Conservation (phyloP, 306 rosid species). For the Glycine tomentella region DNA sequence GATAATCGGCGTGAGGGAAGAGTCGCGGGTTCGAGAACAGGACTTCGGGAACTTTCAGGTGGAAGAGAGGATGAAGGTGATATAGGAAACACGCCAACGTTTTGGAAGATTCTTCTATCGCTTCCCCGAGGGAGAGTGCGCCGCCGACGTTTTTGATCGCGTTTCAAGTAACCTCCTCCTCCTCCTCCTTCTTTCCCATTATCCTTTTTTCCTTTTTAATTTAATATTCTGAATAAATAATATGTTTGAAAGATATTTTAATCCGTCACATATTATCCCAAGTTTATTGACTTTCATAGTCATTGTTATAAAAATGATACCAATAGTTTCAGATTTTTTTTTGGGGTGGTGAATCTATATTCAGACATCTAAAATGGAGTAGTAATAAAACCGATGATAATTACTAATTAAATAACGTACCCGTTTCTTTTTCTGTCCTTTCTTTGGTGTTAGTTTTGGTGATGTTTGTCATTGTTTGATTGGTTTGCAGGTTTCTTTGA, state of each 20-base stretch:
- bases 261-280: too few relatives aligned
- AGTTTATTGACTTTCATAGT: too few relatives aligned
- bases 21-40: conserved; percentile 88
- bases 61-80: conserved; percentile 73
- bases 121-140: conserved; percentile 96
- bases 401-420: too few relatives aligned
- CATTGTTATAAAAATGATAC: too few relatives aligned
- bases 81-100: conserved; percentile 66
- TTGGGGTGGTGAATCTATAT: too few relatives aligned
- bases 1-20: conserved; percentile 85
- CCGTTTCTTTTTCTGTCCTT: too few relatives aligned
- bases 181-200: neutral
- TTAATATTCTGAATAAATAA: too few relatives aligned
- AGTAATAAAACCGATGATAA: too few relatives aligned
- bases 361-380: too few relatives aligned
- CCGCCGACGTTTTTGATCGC: conserved; percentile 94
- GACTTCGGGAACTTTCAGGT: conserved; percentile 95
- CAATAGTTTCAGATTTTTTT: too few relatives aligned
- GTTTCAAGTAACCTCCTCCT: conserved; percentile 61
- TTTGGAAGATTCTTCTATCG: conserved; percentile 91
- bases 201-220: too few relatives aligned
- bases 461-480: neutral
- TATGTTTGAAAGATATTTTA: too few relatives aligned
- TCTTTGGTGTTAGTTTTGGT: neutral
- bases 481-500: conserved; percentile 78